Evolutionary conservation across 257 asterid species (phyloP).

Genomic region (Cynanchum wilfordii): DNA sequence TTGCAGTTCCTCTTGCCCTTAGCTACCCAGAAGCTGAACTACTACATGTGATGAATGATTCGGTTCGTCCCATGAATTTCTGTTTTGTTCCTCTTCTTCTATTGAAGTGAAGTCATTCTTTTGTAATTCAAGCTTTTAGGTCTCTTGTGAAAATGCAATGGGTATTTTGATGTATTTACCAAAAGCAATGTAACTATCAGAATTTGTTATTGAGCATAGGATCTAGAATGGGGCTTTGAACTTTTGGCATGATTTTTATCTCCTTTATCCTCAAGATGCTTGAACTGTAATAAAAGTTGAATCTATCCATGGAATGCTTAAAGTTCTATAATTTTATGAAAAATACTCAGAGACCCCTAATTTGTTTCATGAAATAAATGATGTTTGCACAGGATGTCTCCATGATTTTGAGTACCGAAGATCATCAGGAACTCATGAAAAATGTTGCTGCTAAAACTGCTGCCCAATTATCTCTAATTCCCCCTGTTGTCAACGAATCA

Average conservation of each 20-base stretch:
- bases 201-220: neutral
- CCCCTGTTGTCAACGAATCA: slow-evolving; percentile 41
- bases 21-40: slow-evolving; percentile 97
- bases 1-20: slow-evolving; percentile 95
- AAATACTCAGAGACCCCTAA: neutral
- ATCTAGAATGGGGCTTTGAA: neutral
- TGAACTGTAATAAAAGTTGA: neutral
- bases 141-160: neutral
- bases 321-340: neutral
- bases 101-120: neutral
- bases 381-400: slow-evolving; percentile 49
- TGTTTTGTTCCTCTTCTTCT: slow-evolving; percentile 9
- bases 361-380: neutral
- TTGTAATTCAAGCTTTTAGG: neutral
- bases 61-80: slow-evolving; percentile 44
- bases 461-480: slow-evolving; percentile 70
- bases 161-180: neutral
- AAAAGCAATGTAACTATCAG: neutral
- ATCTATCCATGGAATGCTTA: neutral
- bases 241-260: neutral
- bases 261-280: neutral
- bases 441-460: slow-evolving; percentile 73
- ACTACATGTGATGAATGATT: slow-evolving; percentile 88
- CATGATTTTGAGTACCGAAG: slow-evolving; percentile 82
- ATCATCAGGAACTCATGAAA: slow-evolving; percentile 77